These are phyloP conservation scores for Trichoderma sp. DNA, from an alignment of 2,329 filamentous ascomycete genomes.

Conservation along the genomic window DNA sequence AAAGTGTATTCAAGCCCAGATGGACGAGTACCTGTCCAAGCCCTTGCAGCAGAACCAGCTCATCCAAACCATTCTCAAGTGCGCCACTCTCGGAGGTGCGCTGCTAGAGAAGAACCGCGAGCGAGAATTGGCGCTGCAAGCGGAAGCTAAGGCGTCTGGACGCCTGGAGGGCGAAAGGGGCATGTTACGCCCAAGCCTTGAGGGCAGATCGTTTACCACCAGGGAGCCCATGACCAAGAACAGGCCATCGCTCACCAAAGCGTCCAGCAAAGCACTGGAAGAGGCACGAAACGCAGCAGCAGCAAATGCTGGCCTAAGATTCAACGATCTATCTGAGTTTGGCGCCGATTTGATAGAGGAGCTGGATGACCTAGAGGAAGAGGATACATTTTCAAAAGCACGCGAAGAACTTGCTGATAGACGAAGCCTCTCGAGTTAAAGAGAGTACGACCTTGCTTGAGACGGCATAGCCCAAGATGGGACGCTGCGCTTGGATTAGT, in stretches of 20 bases:
- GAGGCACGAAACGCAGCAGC: background rate
- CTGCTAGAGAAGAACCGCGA: conserved; percentile 74
- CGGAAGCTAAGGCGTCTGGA: conserved; percentile 44
- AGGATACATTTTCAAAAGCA: conserved; percentile 53
- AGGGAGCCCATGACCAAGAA: conserved; percentile 51
- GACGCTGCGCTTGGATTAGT: background rate
- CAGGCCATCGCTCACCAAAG: conserved; percentile 7
- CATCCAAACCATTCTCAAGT: conserved; percentile 96
- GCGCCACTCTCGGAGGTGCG: conserved; percentile 83
- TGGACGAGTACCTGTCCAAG: conserved; percentile 98
- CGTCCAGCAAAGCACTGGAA: conserved; percentile 32
- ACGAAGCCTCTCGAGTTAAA: conserved; percentile 39
- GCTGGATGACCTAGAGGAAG: conserved; percentile 34
- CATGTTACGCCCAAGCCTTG: conserved; percentile 40
- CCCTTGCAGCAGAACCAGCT: conserved; percentile 95
- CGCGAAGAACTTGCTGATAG: conserved; percentile 43
- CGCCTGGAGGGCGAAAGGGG: conserved; percentile 38
- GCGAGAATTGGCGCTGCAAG: conserved; percentile 52
- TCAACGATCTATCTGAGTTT: background rate
- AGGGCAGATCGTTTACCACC: conserved; percentile 67
- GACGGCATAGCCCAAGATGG: background rate
- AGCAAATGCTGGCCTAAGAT: background rate
- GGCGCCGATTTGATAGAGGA: background rate
- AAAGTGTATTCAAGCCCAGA: conserved; percentile 97
- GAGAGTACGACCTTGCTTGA: background rate